Base-by-base conservation (phyloP, 139 green algal genomes). In the Tetradesmus obliquus region DNA sequence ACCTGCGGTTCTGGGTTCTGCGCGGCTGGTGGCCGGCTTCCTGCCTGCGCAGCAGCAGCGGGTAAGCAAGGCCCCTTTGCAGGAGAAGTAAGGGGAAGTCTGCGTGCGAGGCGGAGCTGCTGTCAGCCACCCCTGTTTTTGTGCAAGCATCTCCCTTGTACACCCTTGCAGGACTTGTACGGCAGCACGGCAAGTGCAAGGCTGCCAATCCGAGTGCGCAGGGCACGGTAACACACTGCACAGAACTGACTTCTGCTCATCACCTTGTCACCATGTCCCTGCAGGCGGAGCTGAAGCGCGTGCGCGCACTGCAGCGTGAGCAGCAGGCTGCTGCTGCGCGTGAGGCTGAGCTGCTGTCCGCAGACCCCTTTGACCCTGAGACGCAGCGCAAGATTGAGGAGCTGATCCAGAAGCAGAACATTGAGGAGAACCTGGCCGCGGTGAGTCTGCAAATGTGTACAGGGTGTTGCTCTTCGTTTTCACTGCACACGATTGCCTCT, bases 291-390 rank as follows among this genome's bases (percentile, higher is more conserved):
- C 55, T 92, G 62, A 51, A 53, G 17, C 8, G 13, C 9, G 15
- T 89, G 9, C 66, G 69, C n/a, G 45, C 60, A 19, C 60, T 90
- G 86, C 93, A 94, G 90, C 82, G 91, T 19, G 89, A 91, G 82
- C 24, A 87, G 17, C 92, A 90, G 66, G 66, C 55, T 0, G 88
- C 91, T 45, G 82, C 93, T 85, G 76, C 69, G 58, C 91, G 92
- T 3, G 89, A 93, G 87, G 88, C 93, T 54, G 87, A 83, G 32
- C 90, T 98, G 86, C 90, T 97, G 82, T 94, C 94, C 22, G 95
- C 95, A 32, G 97, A 99, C 91, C 97, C 98, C 5, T 98, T 99
- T 88, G 96, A 99, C 90, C 62, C 94, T 0, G 98, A 99, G 74
- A 95, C 96, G 24, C 98, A 99, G 95, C 79, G 88, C 6, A 95